Evolutionary conservation across 768 basidiomycete genomes (phyloP), one percentile per base, ranked within the genome.

Genomic region (Scleroderma citrinum): DNA sequence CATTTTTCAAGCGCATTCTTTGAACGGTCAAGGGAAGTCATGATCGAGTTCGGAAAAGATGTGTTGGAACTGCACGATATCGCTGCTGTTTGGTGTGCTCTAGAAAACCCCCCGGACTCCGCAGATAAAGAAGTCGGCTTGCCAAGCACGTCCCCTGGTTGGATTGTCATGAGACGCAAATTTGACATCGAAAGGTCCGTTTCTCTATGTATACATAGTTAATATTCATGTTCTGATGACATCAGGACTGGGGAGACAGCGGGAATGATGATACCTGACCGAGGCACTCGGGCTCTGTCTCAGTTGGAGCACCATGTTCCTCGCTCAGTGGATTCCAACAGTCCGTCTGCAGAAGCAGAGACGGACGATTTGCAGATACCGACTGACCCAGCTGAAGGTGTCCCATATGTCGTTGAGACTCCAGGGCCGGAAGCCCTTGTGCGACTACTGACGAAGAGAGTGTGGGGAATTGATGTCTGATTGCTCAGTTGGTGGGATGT

Each of bases 61-160:
- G 85, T 78, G 5, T 78, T 96, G 80, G 88, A 93, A 68, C 75
- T 94, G 48, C 93, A 97, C 59, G 93, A 97, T 57, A 86, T 92
- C 39, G 82, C 83, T 11, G 87, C 90, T 2, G 77, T 95, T 14
- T 95, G 91, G 89, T 92, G 84, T 64, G 87, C 90, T 2, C 80
- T 90, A 14, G 75, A 76, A 49, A 82, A 85, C 50, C 83, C 85
- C 16, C 83, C 80, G 7, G 65, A 69, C 37, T 21, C n/a, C 4
- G 52, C 57, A 17, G 70, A 65, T 31, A 48, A 58, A 41, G 59
- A 49, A 47, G 38, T 57, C 44, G 51, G 50, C 13, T 40, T 58
- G 46, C 65, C 56, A 40, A 51, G 26, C 47, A 72, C 62, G 62
- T 69, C 49, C 35, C 58, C 60, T 3, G 82, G 83, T 16, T 95